A percentile compares a stretch with the other conserved stretches of the same genome.
Conservation (phyloP, 257 asterid species). For the Solanum chiquidenum region DNA sequence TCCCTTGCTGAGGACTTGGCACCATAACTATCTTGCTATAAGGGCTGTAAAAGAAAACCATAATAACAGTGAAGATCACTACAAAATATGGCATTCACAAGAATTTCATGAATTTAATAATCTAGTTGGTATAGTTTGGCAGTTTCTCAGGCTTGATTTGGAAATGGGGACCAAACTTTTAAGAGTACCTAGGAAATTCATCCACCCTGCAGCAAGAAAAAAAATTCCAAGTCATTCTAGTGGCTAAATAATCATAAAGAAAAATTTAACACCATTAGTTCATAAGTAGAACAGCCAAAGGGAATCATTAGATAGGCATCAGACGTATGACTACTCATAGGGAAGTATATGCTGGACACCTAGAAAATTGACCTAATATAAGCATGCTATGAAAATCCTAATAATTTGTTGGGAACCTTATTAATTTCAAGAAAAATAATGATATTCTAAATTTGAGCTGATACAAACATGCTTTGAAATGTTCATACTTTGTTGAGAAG, state of each 20-base stretch:
- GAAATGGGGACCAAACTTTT: constrained; percentile 3
- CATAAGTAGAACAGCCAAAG: background rate
- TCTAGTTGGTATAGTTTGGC: background rate
- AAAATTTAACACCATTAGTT: background rate
- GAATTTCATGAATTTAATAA: constrained; percentile 1
- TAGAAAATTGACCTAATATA: background rate
- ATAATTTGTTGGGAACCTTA: background rate
- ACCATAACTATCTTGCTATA: constrained; percentile 50
- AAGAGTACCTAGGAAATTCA: constrained; percentile 68
- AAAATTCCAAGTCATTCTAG: background rate
- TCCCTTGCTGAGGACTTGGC: constrained; percentile 60
- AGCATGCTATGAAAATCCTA: background rate
- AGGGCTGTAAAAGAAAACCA: constrained; percentile 52
- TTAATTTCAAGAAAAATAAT: background rate
- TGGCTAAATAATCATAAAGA: background rate
- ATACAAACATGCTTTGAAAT: background rate
- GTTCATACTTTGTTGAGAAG: background rate
- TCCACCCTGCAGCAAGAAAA: constrained; percentile 60
- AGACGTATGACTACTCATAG: background rate
- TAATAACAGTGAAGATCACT: background rate
- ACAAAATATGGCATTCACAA: background rate
- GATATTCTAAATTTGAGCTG: background rate
- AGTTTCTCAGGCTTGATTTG: background rate
- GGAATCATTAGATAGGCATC: background rate
- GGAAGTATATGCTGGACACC: background rate